Percentiles rank a stretch among this genome's conserved stretches.
Conservation (phyloP, 2,329 filamentous ascomycete species). For the Penicillium sp. region DNA sequence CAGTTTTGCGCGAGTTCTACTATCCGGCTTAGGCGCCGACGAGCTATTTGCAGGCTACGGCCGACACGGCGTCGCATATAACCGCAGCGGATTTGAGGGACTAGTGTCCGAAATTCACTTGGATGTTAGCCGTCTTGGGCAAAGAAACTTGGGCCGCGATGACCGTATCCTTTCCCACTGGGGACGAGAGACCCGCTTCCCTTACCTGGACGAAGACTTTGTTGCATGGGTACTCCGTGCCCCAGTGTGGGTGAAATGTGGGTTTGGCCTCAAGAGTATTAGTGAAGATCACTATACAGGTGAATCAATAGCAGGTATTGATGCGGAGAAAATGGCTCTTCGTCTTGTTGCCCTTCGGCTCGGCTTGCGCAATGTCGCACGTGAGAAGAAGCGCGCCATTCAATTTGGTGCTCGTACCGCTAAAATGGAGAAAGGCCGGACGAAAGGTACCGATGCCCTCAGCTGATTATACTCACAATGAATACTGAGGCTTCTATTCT, state of each 20-base stretch:
- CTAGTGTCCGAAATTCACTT: conserved; percentile 80
- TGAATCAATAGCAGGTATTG: conserved; percentile 17
- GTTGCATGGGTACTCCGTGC: conserved; percentile 74
- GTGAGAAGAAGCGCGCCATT: conserved; percentile 91
- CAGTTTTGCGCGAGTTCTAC: conserved; percentile 74
- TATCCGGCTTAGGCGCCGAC: conserved; percentile 92
- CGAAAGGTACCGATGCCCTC: conserved; percentile 65
- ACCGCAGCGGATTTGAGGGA: conserved; percentile 65
- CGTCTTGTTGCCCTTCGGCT: conserved; percentile 73
- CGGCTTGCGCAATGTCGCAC: conserved; percentile 68
- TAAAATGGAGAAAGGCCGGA: conserved; percentile 69
- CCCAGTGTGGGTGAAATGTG: conserved; percentile 83
- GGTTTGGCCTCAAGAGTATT: conserved; percentile 61
- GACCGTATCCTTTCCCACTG: conserved; percentile 89
- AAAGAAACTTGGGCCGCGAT: conserved; percentile 92
- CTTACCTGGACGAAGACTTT: conserved; percentile 83
- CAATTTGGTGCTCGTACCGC: conserved; percentile 81
- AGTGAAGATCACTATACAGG: conserved; percentile 22
- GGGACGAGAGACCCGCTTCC: conserved; percentile 85
- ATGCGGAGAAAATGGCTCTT: conserved; percentile 78
- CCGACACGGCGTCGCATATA: conserved; percentile 76
- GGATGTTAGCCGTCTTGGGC: conserved; percentile 80
- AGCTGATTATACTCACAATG: conserved; percentile 15
- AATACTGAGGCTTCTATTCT: background rate
- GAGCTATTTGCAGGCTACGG: conserved; percentile 94